These are phyloP conservation scores for Hypoxylon sp. DNA, from an alignment of 2,329 filamentous ascomycete genomes.

Conservation along the genomic window DNA sequence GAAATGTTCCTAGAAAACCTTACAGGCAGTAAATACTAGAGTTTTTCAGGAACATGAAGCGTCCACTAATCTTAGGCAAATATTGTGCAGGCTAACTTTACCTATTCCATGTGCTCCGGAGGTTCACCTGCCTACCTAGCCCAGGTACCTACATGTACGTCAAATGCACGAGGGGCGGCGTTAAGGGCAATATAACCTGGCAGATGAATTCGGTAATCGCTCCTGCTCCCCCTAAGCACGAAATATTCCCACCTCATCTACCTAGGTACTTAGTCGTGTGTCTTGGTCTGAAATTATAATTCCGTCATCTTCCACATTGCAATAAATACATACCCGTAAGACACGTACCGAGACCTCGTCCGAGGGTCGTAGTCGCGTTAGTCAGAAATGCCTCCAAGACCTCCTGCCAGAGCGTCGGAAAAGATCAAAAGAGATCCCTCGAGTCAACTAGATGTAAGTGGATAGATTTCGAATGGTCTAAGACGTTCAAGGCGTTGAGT, in stretches of 20 bases:
- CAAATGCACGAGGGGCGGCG: neutral
- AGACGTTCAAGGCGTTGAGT: slow-evolving; percentile 22
- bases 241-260: too few species aligned
- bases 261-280: neutral
- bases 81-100: neutral
- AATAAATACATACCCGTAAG: neutral
- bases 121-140: neutral
- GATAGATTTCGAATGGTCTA: slow-evolving; percentile 3
- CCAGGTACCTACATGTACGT: neutral
- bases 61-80: neutral
- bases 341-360: neutral
- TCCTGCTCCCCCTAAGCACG: neutral
- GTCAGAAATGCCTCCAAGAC: slow-evolving; percentile 32
- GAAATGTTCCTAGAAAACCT: neutral
- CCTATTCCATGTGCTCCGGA: neutral
- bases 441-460: slow-evolving; percentile 42
- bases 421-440: slow-evolving; percentile 40
- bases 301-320: neutral
- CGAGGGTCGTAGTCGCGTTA: neutral
- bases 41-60: neutral
- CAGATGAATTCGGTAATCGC: neutral
- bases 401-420: slow-evolving; percentile 26
- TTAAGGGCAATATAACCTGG: neutral
- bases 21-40: neutral
- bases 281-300: neutral